Evolutionary conservation across 1,284 basidiomycete species (phyloP).

Genomic region (Erythrobasidium hasegawianum): DNA sequence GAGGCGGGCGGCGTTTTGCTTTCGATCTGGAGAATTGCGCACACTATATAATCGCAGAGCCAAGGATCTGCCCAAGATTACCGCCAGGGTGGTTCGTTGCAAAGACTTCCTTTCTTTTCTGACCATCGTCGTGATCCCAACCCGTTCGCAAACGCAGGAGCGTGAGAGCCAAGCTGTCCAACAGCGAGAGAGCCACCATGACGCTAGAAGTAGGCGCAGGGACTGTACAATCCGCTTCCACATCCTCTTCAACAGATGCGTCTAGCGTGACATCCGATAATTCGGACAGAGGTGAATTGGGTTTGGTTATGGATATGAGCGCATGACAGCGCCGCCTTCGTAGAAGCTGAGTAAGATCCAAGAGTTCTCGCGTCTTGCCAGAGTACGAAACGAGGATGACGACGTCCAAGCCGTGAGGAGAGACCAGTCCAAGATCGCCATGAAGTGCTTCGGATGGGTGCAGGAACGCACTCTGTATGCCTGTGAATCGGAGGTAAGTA

Average conservation of each 20-base stretch:
- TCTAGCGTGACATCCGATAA: slow-evolving; percentile 48
- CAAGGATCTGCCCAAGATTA: slow-evolving; percentile 43
- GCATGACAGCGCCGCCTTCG: slow-evolving; percentile 44
- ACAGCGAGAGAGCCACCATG: slow-evolving; percentile 49
- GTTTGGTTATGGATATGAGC: slow-evolving; percentile 48
- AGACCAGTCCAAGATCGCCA: slow-evolving; percentile 50
- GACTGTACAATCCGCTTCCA: slow-evolving; percentile 44
- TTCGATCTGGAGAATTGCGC: too few species aligned
- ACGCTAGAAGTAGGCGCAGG: slow-evolving; percentile 51
- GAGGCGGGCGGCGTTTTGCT: too few species aligned
- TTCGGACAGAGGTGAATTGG: slow-evolving; percentile 46
- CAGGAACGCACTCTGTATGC: slow-evolving; percentile 49
- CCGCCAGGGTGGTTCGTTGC: slow-evolving; percentile 50
- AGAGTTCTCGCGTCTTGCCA: slow-evolving; percentile 49
- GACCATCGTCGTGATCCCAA: slow-evolving; percentile 40
- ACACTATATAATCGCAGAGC: background rate
- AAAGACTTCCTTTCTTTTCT: slow-evolving; percentile 44
- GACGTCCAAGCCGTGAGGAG: slow-evolving; percentile 46
- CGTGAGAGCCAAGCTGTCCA: slow-evolving; percentile 49
- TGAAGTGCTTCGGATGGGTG: slow-evolving; percentile 51
- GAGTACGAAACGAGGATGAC: slow-evolving; percentile 50
- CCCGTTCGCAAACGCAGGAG: slow-evolving; percentile 38
- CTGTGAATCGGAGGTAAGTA: too few species aligned
- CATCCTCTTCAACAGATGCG: slow-evolving; percentile 43
- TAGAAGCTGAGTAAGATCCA: slow-evolving; percentile 47